Evolutionary conservation across 805 yeast genomes (phyloP), one percentile per base, ranked within the genome.

Genomic region (Candida sonorensis): DNA sequence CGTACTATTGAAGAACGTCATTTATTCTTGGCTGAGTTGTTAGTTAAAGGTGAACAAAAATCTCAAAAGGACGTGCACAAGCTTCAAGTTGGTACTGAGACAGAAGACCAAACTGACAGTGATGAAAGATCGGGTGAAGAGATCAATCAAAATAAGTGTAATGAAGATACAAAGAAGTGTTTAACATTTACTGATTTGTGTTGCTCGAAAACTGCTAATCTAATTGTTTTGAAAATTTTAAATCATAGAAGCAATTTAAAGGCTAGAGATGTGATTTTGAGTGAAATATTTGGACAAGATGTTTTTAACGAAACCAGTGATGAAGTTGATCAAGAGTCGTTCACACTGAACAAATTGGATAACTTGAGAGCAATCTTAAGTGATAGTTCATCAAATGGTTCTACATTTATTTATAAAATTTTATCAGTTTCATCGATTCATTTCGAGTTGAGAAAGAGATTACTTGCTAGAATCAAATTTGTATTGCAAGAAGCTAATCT

Each of bases 141-240:
- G n/a, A n/a, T n/a, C n/a, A n/a, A n/a, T n/a, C n/a, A n/a, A n/a
- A n/a, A n/a, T n/a, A n/a, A n/a, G n/a, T n/a, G n/a, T 12, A 34
- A 25, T 8, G 29, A 23, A 10, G 23, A 34, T 11, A 11, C 7
- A 11, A 24, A 20, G n/a, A 35, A 28, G 5, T 14, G 22, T 10
- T 20, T 40, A 22, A 32, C 29, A 10, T 42, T 55, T 20, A 38
- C 42, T 20, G 42, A 46, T 27, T 35, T 53, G 7, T 55, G 60
- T 33, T 48, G 55, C 30, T 45, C 58, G 10, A 90, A 87, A 57
- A 62, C 88, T 40, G 97, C 95, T 6, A 77, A 85, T 30, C 65
- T 85, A 48, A 84, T 95, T 0, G 67, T 92, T 7, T 63, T 87
- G 44, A 90, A 88, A 59, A 68, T 90, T 9, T 61, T 85, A 45